These are phyloP conservation scores for Deinandra increscens DNA, from an alignment of 129 eudicot genomes.

Conservation along the genomic window DNA sequence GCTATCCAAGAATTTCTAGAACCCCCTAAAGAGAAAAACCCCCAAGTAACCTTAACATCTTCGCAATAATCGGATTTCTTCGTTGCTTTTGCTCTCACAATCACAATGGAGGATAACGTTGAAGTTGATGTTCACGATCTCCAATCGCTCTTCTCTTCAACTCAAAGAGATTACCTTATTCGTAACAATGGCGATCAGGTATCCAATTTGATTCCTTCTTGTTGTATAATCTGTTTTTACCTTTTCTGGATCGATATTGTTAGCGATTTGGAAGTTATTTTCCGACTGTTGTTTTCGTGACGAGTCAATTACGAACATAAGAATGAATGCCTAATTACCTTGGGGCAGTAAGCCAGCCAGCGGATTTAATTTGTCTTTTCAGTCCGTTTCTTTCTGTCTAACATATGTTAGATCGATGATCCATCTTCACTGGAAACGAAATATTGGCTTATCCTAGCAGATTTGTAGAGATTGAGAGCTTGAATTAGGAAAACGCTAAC, in stretches of 20 bases:
- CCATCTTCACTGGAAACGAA: background rate
- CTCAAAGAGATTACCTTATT: slow-evolving; percentile 49
- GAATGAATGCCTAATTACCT: background rate
- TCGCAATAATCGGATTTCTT: background rate
- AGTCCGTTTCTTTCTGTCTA: slow-evolving; percentile 8
- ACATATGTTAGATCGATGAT: background rate
- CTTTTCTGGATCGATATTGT: background rate
- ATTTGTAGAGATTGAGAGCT: background rate
- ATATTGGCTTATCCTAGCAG: background rate
- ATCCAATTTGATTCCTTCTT: background rate
- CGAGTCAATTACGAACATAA: background rate
- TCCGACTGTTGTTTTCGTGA: background rate
- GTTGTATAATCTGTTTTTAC: background rate
- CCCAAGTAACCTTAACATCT: background rate
- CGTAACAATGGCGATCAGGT: slow-evolving; percentile 74
- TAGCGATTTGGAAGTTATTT: background rate
- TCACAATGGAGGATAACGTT: slow-evolving; percentile 23
- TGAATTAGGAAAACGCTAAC: background rate
- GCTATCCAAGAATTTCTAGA: slow-evolving; percentile 7
- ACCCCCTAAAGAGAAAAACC: background rate
- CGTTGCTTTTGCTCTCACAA: background rate
- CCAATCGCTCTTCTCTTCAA: slow-evolving; percentile 37
- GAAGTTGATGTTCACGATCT: slow-evolving; percentile 32
- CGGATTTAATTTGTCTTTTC: background rate
- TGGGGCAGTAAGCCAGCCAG: background rate